These are phyloP conservation scores for Alnus glutinosa DNA, from an alignment of 306 rosid genomes.

Conservation along the genomic window DNA sequence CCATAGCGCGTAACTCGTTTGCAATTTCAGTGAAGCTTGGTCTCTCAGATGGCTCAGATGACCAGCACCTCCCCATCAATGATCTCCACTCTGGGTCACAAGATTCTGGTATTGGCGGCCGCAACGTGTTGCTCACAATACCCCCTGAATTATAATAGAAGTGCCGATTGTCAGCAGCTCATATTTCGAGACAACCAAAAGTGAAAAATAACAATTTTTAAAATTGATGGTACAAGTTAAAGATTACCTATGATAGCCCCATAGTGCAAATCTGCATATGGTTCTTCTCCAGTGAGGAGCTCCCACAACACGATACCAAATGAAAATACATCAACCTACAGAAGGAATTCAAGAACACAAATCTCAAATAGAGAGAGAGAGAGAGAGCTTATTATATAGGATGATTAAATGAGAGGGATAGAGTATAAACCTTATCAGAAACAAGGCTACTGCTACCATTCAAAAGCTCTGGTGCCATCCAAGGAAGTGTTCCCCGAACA, in stretches of 20 bases:
- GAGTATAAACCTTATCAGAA: conserved; percentile 76
- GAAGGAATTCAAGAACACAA: conserved; percentile 13
- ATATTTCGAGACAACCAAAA: conserved; percentile 10
- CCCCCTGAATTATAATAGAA: conserved; percentile 57
- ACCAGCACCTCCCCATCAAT: conserved; percentile 91
- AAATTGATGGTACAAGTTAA: background rate
- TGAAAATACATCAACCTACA: conserved; percentile 86
- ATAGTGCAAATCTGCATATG: conserved; percentile 81
- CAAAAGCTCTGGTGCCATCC: conserved; percentile 97
- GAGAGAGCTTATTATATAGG: background rate
- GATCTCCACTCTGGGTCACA: conserved; percentile 77
- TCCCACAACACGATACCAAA: conserved; percentile 89
- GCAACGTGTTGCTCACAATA: conserved; percentile 87
- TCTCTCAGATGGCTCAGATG: conserved; percentile 81
- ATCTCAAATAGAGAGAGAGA: conserved; percentile 1
- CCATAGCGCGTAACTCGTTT: conserved; percentile 64
- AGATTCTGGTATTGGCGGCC: conserved; percentile 68
- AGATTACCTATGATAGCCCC: conserved; percentile 85
- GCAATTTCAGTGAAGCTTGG: conserved; percentile 79
- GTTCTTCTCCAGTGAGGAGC: conserved; percentile 88
- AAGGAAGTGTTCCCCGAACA: conserved; percentile 91
- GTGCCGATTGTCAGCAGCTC: conserved; percentile 4
- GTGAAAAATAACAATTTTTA: background rate
- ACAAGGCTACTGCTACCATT: conserved; percentile 93
- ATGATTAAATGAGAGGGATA: background rate